Conservation (phyloP, 192 early-diverging fungal species). For the Backusella circina region DNA sequence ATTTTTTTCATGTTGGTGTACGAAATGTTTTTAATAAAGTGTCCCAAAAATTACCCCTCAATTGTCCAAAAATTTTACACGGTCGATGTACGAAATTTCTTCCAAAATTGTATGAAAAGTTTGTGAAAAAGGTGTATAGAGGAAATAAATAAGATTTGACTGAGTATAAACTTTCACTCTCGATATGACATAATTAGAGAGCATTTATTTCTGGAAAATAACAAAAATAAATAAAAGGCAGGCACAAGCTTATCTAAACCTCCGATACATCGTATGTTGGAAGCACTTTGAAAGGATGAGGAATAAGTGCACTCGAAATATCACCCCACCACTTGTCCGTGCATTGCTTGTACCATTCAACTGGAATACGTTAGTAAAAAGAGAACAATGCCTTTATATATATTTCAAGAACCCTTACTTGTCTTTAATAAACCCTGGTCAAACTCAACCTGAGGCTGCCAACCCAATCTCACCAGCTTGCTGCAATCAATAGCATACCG, state of each 20-base stretch:
- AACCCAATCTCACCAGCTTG: conserved; percentile 63
- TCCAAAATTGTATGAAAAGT: no score
- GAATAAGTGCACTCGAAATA: conserved; percentile 52
- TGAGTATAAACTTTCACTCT: no score
- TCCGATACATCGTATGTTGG: conserved; percentile 17
- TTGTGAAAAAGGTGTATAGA: no score
- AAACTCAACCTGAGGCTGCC: conserved; percentile 59
- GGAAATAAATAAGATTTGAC: no score
- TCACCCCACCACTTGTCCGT: conserved; percentile 58
- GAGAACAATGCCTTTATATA: background rate
- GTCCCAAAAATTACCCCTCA: no score
- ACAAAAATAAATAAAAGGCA: background rate
- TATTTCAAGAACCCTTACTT: conserved; percentile 47
- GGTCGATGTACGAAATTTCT: no score
- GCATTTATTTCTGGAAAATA: background rate
- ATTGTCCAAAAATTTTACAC: no score
- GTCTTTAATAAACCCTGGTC: conserved; percentile 62
- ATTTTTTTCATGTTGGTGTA: no score
- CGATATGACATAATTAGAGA: background rate
- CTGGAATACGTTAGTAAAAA: conserved; percentile 18
- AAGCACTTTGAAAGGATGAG: conserved; percentile 50
- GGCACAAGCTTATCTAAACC: no score
- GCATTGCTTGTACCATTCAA: conserved; percentile 54
- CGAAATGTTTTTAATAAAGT: no score
- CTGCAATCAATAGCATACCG: conserved; percentile 74